Evolutionary conservation across 768 basidiomycete genomes (phyloP), one percentile per base, ranked within the genome.

Genomic region (Dentipellis sp.): DNA sequence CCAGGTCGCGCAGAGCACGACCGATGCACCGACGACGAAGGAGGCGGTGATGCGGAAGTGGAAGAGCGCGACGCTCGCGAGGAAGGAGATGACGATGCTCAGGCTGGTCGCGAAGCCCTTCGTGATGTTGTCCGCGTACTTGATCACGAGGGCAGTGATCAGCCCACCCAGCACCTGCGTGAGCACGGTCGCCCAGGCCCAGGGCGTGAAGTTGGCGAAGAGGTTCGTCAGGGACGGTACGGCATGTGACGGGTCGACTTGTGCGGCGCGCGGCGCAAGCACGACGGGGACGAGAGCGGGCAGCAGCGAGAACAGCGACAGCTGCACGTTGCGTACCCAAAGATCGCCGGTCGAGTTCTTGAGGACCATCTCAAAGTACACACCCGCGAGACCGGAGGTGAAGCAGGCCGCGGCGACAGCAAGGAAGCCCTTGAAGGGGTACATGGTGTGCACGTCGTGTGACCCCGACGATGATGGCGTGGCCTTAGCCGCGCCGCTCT

Each of bases 341-440:
- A 98, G 77, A 71, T 97, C 92, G 3, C 85, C 79, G 62, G 84
- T 84, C 2, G 90, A 88, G 63, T 87, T 86, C 74, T 95, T 98
- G 61, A 94, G 75, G 37, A 94, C 93, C 88, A 95, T 94, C 73
- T 98, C 95, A 63, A 98, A 98, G 73, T 98, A 98, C 23, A 97
- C 94, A 6, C 94, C 94, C 0, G 94, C 94, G 47, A 98, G 82
- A 22, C 95, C 95, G 0, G 93, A 95, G 0, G 94, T 97, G 67
- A 95, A 83, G 74, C 95, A 98, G 0, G 95, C 94, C 12, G 86
- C 82, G 7, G 82, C 78, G 52, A 98, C 94, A 1, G 95, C 95
- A 50, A 88, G 66, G 71, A 98, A 94, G 0, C 95, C 95, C 59
- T 83, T 91, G 58, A 87, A 67, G 9, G 86, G 82, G 59, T 84